These are phyloP conservation scores for Leptographium wingfieldii DNA, from an alignment of 2,329 filamentous ascomycete species.

Conservation along the genomic window DNA sequence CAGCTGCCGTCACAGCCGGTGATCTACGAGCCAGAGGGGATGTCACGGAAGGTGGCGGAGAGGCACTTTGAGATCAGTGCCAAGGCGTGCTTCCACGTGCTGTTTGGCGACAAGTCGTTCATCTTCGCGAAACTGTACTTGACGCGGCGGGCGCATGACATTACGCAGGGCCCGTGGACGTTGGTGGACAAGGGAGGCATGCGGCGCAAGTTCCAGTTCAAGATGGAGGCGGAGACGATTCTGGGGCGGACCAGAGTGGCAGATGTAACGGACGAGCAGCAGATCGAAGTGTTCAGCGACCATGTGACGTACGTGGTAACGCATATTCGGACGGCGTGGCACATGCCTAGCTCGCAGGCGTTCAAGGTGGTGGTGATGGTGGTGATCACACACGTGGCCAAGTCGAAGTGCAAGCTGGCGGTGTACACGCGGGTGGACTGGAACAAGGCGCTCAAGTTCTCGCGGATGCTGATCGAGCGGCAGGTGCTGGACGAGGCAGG, in stretches of 20 bases:
- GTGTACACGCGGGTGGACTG: constrained; percentile 84
- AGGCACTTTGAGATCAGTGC: constrained; percentile 81
- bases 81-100: constrained; percentile 88
- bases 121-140: constrained; percentile 87
- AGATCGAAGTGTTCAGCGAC: constrained; percentile 71
- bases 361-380: constrained; percentile 83
- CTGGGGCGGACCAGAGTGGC: constrained; percentile 48
- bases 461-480: constrained; percentile 48
- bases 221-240: constrained; percentile 54
- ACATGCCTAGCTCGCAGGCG: constrained; percentile 66
- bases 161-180: constrained; percentile 78
- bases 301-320: constrained; percentile 57
- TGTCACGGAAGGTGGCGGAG: constrained; percentile 63
- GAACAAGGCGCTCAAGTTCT: constrained; percentile 52
- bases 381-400: constrained; percentile 85
- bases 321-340: constrained; percentile 58
- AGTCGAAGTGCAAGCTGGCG: constrained; percentile 83
- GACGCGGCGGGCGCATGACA: constrained; percentile 64
- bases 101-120: constrained; percentile 93
- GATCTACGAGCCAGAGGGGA: constrained; percentile 70
- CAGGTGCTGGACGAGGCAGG: constrained; percentile 65
- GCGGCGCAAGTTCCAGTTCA: constrained; percentile 69
- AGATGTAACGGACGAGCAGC: constrained; percentile 68
- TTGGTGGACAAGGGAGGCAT: constrained; percentile 57
- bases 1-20: constrained; percentile 73